phyloP scores from a whole-genome alignment of 495 filamentous ascomycete genomes.

The Talaromyces thailandensis region DNA sequence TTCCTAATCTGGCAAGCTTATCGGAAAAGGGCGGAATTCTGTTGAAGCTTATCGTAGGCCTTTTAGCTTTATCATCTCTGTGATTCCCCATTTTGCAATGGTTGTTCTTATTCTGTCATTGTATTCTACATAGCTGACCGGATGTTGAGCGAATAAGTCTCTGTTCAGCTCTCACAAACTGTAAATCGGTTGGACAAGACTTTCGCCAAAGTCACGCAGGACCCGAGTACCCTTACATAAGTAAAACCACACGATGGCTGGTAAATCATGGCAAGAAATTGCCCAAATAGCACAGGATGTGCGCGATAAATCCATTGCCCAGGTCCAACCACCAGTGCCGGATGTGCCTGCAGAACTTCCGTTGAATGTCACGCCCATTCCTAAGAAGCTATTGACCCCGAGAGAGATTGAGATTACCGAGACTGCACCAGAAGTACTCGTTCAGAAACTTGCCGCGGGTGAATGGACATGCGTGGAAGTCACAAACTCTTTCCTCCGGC shows the following conservation, averaged over 20 bases:
- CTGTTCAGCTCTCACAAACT: neutral
- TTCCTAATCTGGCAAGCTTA: neutral
- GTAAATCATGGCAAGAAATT: conserved; percentile 27
- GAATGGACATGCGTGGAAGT: conserved; percentile 26
- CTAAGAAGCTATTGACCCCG: conserved; percentile 23
- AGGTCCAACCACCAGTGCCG: conserved; percentile 25
- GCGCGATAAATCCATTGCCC: conserved; percentile 24
- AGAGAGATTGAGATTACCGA: conserved; percentile 32
- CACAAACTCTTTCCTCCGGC: conserved; percentile 33
- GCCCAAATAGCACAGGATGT: conserved; percentile 25
- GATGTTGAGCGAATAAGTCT: no score
- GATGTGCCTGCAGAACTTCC: conserved; percentile 14
- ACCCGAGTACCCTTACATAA: neutral
- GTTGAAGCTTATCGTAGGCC: neutral
- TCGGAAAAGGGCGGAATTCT: neutral
- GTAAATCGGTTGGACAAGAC: neutral
- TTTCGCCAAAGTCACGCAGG: neutral
- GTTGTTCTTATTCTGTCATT: neutral
- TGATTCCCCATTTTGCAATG: neutral
- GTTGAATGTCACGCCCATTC: conserved; percentile 26
- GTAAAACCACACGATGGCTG: neutral
- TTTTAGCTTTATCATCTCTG: neutral
- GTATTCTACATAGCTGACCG: neutral
- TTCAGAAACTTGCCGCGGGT: conserved; percentile 22
- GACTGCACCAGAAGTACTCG: conserved; percentile 20